Evolutionary conservation across 1,284 basidiomycete genomes (phyloP).

Genomic region (Athelia psychrophila): DNA sequence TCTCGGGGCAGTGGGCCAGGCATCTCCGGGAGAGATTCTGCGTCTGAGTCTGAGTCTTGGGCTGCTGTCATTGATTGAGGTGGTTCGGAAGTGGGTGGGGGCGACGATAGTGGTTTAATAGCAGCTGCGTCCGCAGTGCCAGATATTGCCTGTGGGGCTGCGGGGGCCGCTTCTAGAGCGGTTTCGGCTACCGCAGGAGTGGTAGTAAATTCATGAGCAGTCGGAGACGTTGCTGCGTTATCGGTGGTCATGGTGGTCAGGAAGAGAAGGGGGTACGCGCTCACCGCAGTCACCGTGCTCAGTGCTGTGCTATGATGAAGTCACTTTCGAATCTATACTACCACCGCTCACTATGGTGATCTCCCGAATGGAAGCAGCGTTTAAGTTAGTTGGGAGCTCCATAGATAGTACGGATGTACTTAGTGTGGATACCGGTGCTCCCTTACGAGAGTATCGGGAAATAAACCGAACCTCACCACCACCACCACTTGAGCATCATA

Average conservation of each 20-base stretch:
- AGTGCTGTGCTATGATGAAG: no score
- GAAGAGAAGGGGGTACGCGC: no score
- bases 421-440: no score
- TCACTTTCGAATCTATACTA: no score
- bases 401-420: no score
- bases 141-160: not conserved
- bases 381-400: no score
- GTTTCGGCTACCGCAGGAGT: not conserved
- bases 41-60: not conserved
- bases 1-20: not conserved
- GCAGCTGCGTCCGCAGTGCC: slow-evolving; percentile 1
- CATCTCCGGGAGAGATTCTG: not conserved
- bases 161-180: not conserved
- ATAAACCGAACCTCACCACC: no score
- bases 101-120: not conserved
- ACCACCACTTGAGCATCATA: no score
- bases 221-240: not conserved
- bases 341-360: no score
- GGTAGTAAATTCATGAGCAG: not conserved
- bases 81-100: not conserved
- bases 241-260: not conserved
- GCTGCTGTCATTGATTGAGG: not conserved
- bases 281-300: no score
- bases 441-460: no score
- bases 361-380: no score